Base-by-base conservation (phyloP, 1,284 basidiomycete species). In the Gymnopus androsaceus region DNA sequence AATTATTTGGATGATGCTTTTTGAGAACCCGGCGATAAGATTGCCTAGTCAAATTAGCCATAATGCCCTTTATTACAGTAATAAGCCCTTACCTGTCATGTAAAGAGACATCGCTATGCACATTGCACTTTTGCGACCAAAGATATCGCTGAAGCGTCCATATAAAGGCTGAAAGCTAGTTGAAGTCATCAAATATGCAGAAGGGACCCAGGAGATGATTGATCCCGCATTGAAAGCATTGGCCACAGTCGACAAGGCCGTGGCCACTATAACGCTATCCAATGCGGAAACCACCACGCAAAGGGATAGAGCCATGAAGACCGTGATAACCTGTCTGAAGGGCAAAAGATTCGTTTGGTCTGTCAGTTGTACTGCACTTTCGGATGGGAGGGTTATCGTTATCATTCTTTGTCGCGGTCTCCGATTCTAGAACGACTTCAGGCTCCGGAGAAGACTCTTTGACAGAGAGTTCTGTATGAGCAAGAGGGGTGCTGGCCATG, bases 331-430 rank as follows among this genome's bases (percentile, higher is more conserved):
- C 64, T 85, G 86, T 59, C 75, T 80, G 65, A 82, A 80, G 0
- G 89, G 90, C 4, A 92, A 76, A 17, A 90, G 76, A 64, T 90
- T 90, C 12, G 88, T 91, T 69, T 92, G 89, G 71, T 92, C 90
- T 5, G 84, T 84, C 46, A 91, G 72, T 41, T 71, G 44, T 3
- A 57, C 44, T 3, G 30, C 37, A 19, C 33, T 42, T 34, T 44
- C 30, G 19, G 40, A 21, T 31, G 38, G 23, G 34, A 12, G 15
- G 4, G 41, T 44, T 14, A 9, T 25, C 28, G 12, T 45, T 42
- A n/a, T 53, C 51, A 34, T 53, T 28, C 31, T 53, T 42, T 17
- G 51, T 53, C 3, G 51, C 41, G 4, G 51, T 53, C 19, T 53
- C 51, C 25, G 51, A 53, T 45, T 53, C 51, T 8, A 42, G 41